A percentile compares a stretch with the other conserved stretches of the same genome.
These are phyloP conservation scores for Diaporthe sp. DNA, from an alignment of 2,329 filamentous ascomycete genomes.

Conservation along the genomic window DNA sequence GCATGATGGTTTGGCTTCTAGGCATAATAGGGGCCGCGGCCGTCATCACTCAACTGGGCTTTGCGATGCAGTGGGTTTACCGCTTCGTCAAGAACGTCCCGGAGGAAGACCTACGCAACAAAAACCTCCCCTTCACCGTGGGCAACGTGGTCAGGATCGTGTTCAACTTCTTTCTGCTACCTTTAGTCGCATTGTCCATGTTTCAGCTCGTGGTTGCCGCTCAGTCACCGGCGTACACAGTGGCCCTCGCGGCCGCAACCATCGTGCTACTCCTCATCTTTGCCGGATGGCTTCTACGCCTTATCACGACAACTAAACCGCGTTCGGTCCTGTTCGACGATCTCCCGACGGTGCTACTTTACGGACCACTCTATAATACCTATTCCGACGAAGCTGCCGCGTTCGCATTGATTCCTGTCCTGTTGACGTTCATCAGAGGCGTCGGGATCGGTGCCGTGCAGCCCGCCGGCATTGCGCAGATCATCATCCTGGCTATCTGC, in stretches of 20 bases:
- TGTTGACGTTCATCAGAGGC: constrained; percentile 87
- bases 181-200: constrained; percentile 86
- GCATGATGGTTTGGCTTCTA: constrained; percentile 92
- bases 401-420: constrained; percentile 88
- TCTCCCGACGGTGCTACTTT: constrained; percentile 87
- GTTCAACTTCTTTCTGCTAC: constrained; percentile 93
- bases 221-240: constrained; percentile 76
- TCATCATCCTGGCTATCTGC: constrained; percentile 92
- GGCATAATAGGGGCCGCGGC: constrained; percentile 79
- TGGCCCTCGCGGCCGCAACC: constrained; percentile 81
- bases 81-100: constrained; percentile 77
- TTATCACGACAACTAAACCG: constrained; percentile 85
- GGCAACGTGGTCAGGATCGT: constrained; percentile 87
- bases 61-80: constrained; percentile 81
- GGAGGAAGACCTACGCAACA: constrained; percentile 89
- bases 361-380: constrained; percentile 96
- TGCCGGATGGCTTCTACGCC: constrained; percentile 81
- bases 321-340: constrained; percentile 94
- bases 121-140: constrained; percentile 89
- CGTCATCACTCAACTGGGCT: constrained; percentile 80
- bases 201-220: constrained; percentile 88
- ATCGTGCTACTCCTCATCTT: constrained; percentile 80
- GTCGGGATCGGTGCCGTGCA: constrained; percentile 94
- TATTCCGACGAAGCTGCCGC: constrained; percentile 93
- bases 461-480: constrained; percentile 90